Evolutionary conservation across 179 eudicot species (phyloP).

Genomic region (Beta corolliflora): DNA sequence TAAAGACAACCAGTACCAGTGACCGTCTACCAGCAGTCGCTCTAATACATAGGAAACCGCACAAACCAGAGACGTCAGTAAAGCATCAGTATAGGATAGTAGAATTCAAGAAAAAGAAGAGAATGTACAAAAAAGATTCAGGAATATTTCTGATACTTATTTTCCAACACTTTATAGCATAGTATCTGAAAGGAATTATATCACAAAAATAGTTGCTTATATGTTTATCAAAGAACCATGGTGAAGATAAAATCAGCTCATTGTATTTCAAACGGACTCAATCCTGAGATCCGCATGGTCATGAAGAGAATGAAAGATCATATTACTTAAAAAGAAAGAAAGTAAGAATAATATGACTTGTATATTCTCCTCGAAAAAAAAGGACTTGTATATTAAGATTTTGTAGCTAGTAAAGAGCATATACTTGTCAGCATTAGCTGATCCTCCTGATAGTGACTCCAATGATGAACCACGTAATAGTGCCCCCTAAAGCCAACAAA

Average conservation of each 20-base stretch:
- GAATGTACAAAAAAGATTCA: neutral
- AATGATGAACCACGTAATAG: constrained; percentile 63
- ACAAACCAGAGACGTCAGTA: constrained; percentile 8
- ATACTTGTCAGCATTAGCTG: constrained; percentile 59
- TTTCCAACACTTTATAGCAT: neutral
- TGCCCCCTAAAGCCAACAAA: constrained; percentile 55
- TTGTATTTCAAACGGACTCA: neutral
- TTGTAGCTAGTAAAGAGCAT: constrained; percentile 7
- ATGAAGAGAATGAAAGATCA: neutral
- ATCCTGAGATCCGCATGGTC: neutral
- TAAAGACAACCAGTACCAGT: constrained; percentile 81
- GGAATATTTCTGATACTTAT: neutral
- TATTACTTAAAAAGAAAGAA: neutral
- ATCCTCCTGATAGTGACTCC: constrained; percentile 58
- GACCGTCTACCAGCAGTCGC: constrained; percentile 81
- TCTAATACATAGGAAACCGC: constrained; percentile 42
- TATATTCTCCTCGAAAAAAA: neutral
- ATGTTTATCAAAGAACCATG: too few species aligned
- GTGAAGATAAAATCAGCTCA: too few species aligned
- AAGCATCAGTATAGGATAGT: neutral
- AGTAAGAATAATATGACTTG: neutral
- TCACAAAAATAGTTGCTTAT: too few species aligned
- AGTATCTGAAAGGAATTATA: too few species aligned
- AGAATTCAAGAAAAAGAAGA: neutral
- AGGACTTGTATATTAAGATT: neutral